phyloP scores from a whole-genome alignment of 371 early-diverging fungal species.

The Dentiscutata heterogama region DNA sequence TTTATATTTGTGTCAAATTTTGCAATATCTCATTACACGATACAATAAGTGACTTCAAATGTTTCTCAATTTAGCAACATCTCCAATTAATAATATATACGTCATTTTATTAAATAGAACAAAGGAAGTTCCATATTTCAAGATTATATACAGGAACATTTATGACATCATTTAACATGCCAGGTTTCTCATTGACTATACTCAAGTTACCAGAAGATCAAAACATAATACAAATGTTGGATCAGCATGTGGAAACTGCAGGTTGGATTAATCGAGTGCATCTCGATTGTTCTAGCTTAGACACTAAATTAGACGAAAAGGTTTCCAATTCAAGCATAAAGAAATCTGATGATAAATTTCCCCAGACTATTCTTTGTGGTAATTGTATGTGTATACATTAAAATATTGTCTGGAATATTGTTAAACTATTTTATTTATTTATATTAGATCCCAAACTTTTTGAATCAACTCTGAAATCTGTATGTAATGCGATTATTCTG shows the following conservation, averaged over 20 bases:
- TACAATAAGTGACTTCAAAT: not conserved
- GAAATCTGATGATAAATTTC: not conserved
- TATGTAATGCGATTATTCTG: slow-evolving; percentile 64
- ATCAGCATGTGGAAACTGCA: slow-evolving; percentile 61
- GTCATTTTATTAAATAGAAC: slow-evolving; percentile 3
- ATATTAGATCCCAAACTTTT: slow-evolving; percentile 48
- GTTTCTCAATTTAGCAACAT: too few species aligned
- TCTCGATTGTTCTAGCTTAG: slow-evolving; percentile 11
- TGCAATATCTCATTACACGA: too few species aligned
- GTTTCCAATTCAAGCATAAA: slow-evolving; percentile 12
- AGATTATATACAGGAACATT: slow-evolving; percentile 73
- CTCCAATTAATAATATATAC: not conserved
- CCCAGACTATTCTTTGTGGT: not conserved
- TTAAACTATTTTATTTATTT: not conserved
- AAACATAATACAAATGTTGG: slow-evolving; percentile 58
- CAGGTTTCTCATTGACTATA: slow-evolving; percentile 74
- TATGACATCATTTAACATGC: slow-evolving; percentile 84
- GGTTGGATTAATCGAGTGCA: slow-evolving; percentile 65
- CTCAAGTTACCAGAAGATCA: slow-evolving; percentile 61
- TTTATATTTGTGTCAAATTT: not conserved
- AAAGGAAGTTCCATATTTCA: slow-evolving; percentile 56
- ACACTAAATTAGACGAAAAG: slow-evolving; percentile 21
- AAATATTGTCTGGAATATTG: not conserved
- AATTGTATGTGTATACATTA: too few species aligned
- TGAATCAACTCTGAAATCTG: slow-evolving; percentile 60